Evolutionary conservation across 257 asterid species (phyloP), one percentile per base, ranked within the genome.

Genomic region (Vinca minor): DNA sequence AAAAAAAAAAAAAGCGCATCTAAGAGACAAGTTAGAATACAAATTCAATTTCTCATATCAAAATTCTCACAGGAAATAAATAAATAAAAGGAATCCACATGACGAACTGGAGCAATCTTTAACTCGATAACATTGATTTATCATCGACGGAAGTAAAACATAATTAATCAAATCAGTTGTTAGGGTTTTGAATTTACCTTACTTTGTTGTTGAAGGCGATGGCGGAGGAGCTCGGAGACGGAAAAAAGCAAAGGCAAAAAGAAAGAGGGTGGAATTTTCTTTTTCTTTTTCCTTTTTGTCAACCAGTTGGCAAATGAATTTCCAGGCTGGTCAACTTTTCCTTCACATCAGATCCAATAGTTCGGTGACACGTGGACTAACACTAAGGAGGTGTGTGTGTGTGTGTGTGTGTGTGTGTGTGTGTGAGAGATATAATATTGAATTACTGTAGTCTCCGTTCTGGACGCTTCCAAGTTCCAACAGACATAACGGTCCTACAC

Each of bases 401-500:
- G n/a, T n/a, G n/a, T n/a, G n/a, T n/a, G n/a, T n/a, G n/a, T n/a
- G n/a, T n/a, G n/a, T n/a, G n/a, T n/a, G n/a, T n/a, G n/a, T n/a
- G n/a, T n/a, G n/a, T n/a, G n/a, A n/a, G n/a, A n/a, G n/a, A n/a
- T n/a, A n/a, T n/a, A n/a, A n/a, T n/a, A n/a, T n/a, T 29, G 1
- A 44, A 1, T 4, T 63, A 42, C 36, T 9, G 18, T 5, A 57
- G n/a, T 35, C 38, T 12, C 49, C 2, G 11, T 64, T 64, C 68
- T 54, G 57, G 62, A 53, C 71, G 39, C 62, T 59, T 62, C 75
- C 69, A 72, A 76, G 57, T 59, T 62, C 75, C 69, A 72, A 76
- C 80, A 56, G 80, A 63, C 55, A 76, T 71, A 68, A 59, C 80
- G 72, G 77, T 42, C 26, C 46, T 42, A 59, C 56, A 50, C 48